Evolutionary conservation across 345 rosid genomes (phyloP), one percentile per base, ranked within the genome.

Genomic region (Carallia brachiata): DNA sequence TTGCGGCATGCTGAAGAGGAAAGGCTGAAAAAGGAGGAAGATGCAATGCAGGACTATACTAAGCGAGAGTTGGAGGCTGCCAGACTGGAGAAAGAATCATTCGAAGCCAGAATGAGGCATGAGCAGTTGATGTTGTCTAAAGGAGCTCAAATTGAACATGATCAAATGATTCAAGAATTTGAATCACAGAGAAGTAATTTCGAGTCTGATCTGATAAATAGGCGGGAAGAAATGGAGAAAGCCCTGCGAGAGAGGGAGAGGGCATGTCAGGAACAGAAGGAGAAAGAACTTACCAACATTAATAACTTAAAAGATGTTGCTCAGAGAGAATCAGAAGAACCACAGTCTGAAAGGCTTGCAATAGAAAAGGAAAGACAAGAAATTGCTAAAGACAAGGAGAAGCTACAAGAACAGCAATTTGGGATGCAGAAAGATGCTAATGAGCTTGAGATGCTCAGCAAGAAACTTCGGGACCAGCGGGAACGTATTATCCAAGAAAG

Each of bases 351-450:
- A 77, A 88, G 70, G 82, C 52, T 7, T 68, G 77, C 75, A 52
- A 61, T 89, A 47, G 77, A 81, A 65, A 83, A 64, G 75, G 83
- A 85, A 72, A 91, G 83, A 81, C 79, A 69, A 66, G 84, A 81
- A 75, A 57, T 85, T 71, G 78, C 75, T 68, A 17, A 72, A 62
- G 74, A 85, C 70, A 88, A 84, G 78, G 79, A 84, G 71, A 67
- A 74, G 74, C 81, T 90, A 66, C 75, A 76, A 56, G 79, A 75
- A 48, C 88, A 91, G 65, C 91, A 83, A 68, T 73, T 66, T 72
- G 91, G 85, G 68, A 77, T 91, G 73, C 84, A 47, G 23, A 84
- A 84, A 70, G 96, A 91, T 78, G 86, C 89, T 64, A 68, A 76
- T 70, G 89, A 87, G 77, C 87, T 93, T 70, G 86, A 78, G 65